These are phyloP conservation scores for Davidsoniella virescens DNA, from an alignment of 2,329 filamentous ascomycete species.

Conservation along the genomic window DNA sequence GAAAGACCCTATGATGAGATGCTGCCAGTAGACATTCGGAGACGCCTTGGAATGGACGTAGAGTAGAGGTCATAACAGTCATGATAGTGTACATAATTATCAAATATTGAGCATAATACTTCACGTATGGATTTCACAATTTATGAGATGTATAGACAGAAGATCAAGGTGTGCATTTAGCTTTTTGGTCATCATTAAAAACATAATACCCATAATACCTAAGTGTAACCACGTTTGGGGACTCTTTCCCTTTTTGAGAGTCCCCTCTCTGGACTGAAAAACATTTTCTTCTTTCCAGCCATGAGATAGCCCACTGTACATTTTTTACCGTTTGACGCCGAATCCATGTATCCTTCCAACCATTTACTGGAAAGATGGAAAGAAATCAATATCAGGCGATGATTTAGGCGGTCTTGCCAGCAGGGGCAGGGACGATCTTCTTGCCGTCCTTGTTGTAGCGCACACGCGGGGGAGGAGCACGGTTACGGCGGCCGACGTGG, in stretches of 20 bases:
- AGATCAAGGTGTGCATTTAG: background rate
- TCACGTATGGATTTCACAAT: background rate
- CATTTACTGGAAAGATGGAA: background rate
- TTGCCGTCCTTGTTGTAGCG: slow-evolving; percentile 99
- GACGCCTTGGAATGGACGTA: background rate
- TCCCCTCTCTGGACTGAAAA: slow-evolving; percentile 8
- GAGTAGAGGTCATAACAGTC: background rate
- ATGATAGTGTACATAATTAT: background rate
- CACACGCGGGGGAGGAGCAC: slow-evolving; percentile 90
- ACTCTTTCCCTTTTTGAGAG: slow-evolving; percentile 5
- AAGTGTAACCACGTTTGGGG: slow-evolving; percentile 4
- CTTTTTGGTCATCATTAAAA: slow-evolving; percentile 8
- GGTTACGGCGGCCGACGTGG: slow-evolving; percentile 92
- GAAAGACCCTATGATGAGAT: slow-evolving; percentile 1
- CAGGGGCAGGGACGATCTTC: slow-evolving; percentile 87
- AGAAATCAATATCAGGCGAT: background rate
- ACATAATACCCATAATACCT: slow-evolving; percentile 7
- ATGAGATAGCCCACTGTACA: slow-evolving; percentile 9
- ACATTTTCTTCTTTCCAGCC: slow-evolving; percentile 7
- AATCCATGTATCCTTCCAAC: slow-evolving; percentile 5
- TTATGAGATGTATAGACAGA: background rate
- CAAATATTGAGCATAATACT: background rate
- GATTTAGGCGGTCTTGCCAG: slow-evolving; percentile 39
- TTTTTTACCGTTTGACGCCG: slow-evolving; percentile 11
- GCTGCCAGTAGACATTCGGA: background rate